Evolutionary conservation across 1,284 basidiomycete genomes (phyloP), one percentile per base, ranked within the genome.

Genomic region (Apiotrichum akiyoshidainum): DNA sequence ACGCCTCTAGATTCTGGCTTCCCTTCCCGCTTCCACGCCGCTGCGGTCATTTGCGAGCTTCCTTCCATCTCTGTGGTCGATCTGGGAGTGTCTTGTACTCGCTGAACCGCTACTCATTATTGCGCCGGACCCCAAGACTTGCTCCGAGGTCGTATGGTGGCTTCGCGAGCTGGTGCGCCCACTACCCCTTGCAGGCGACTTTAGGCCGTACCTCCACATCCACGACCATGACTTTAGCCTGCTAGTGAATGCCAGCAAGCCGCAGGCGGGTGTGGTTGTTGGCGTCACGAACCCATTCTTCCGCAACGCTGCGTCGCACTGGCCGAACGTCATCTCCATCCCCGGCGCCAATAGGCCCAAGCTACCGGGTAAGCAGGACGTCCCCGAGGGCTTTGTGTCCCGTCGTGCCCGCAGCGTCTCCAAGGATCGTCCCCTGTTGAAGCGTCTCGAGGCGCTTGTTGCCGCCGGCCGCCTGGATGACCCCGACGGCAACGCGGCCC

Each of bases 211-310:
- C 75, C 90, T 98, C 66, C 96, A 93, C 17, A 93, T 98, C 61
- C 94, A 97, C 73, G 95, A 98, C 68, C 84, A 84, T 42, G 93
- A 97, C 66, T 88, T 92, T 66, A 72, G 83, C 0, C 70, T 83
- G 0, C 75, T 97, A 5, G 86, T 95, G 35, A 91, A 90, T 70
- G 86, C 87, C 62, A 85, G 89, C 47, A 86, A 90, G 62, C 94
- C 95, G 0, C 87, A 88, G 68, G 80, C 88, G 0, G 95, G 94
- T 0, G 79, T 92, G 0, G 73, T 98, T 1, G 79, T 98, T 1
- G 93, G 95, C 11, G 91, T 94, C 1, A 98, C 95, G 0, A 99
- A 98, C 69, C 95, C 95, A 0, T 89, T 95, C 71, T 92, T 98
- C 65, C 86, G 90, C 61, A 88, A 87, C 61, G 86, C 87, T 1